Evolutionary conservation across 352 stramenopile genomes (phyloP), one percentile per base, ranked within the genome.

Genomic region (Blastocystis sp.): DNA sequence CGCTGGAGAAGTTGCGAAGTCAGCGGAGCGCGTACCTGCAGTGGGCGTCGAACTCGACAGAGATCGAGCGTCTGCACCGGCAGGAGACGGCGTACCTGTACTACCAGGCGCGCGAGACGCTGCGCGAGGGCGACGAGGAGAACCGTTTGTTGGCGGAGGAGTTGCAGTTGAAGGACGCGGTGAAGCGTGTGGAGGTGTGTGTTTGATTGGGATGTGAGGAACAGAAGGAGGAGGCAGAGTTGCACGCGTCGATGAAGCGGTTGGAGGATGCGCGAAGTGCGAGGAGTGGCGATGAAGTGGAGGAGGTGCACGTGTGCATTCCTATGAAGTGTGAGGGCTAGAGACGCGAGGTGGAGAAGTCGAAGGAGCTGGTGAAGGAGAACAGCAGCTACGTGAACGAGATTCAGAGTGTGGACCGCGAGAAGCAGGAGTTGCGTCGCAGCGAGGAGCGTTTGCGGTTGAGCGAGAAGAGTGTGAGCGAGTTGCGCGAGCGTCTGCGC

Each of bases 21-120:
- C 95, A 99, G 90, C 98, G 98, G 89, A 95, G 96, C 64, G 93
- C 97, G 87, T 99, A 99, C 90, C 91, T 99, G 11, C 96, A 98
- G 90, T 99, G 96, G 96, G 94, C 93, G 42, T 95, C 96, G 76
- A 98, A 98, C 91, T 98, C 98, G 89, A 97, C 95, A 2, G 97
- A 99, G 90, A 97, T 98, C 91, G 95, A 98, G 90, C 92, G 95
- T 0, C 94, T 99, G 59, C 92, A 98, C 87, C 92, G 96, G 28
- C 98, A 99, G 76, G 98, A 96, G 89, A 92, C 98, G n/a, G 97
- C 97, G 0, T 94, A 94, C 89, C 94, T 98, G 69, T 99, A 94
- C 90, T 89, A 91, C 34, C 90, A 93, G 69, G 89, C 91, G 43
- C 89, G 91, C 42, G 78, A 87, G 19, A 90, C 91, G 17, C 92